These are phyloP conservation scores for Cadophora sp. DNA, from an alignment of 2,329 filamentous ascomycete species.

Conservation along the genomic window DNA sequence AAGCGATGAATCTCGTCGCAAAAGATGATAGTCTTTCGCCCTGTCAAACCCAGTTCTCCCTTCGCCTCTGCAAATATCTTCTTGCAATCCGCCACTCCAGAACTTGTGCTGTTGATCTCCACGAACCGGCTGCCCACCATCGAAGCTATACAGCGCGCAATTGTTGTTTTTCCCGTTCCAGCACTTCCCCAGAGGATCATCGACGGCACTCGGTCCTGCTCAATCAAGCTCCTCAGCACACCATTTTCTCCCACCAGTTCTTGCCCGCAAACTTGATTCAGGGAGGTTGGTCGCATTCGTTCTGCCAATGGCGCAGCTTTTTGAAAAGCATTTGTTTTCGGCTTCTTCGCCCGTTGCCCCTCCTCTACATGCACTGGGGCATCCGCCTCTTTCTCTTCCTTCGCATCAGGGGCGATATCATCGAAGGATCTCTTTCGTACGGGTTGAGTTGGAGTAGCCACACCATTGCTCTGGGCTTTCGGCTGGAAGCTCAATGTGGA, in stretches of 20 bases:
- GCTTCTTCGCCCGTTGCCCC: constrained; percentile 60
- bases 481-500: constrained; percentile 43
- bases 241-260: constrained; percentile 86
- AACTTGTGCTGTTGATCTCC: constrained; percentile 93
- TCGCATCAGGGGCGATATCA: constrained; percentile 30
- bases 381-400: constrained; percentile 26
- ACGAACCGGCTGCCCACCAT: constrained; percentile 86
- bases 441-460: constrained; percentile 31
- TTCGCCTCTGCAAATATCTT: constrained; percentile 87
- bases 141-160: constrained; percentile 86
- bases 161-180: constrained; percentile 88
- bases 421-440: constrained; percentile 44
- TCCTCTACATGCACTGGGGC: constrained; percentile 17
- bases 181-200: constrained; percentile 94
- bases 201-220: constrained; percentile 83
- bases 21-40: constrained; percentile 93
- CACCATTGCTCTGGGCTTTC: constrained; percentile 44
- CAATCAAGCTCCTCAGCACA: constrained; percentile 86
- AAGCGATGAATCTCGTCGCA: constrained; percentile 78
- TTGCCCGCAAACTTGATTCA: constrained; percentile 91
- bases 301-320: constrained; percentile 87
- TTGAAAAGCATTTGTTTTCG: constrained; percentile 67
- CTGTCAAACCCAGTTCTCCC: constrained; percentile 80
- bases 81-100: constrained; percentile 89
- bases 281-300: constrained; percentile 83